These are phyloP conservation scores for Phalaenopsis hybrid DNA, from an alignment of 116 monocot species.

Conservation along the genomic window DNA sequence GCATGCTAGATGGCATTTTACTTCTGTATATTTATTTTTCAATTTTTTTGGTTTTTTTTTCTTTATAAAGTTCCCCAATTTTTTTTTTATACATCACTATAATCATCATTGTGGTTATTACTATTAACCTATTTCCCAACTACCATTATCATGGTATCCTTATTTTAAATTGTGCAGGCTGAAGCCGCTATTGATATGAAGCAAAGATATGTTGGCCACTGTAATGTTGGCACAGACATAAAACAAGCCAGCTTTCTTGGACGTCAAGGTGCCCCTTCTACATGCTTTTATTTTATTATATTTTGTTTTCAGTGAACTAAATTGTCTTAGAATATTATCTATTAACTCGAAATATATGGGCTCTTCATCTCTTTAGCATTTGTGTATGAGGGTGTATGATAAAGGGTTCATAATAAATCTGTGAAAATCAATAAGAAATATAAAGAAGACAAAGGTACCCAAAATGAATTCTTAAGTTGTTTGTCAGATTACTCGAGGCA, in stretches of 20 bases:
- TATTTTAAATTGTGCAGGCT: constrained; percentile 37
- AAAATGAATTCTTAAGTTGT: no score
- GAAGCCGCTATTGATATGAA: constrained; percentile 82
- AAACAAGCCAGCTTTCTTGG: constrained; percentile 98
- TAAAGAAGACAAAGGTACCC: no score
- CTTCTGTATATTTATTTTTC: not conserved
- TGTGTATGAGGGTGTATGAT: not conserved
- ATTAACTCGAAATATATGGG: not conserved
- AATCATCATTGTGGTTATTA: not conserved
- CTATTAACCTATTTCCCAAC: not conserved
- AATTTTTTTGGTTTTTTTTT: not conserved
- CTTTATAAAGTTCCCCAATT: not conserved
- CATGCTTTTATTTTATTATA: not conserved
- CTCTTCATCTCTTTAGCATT: not conserved
- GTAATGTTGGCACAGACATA: constrained; percentile 97
- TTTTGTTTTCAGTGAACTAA: not conserved
- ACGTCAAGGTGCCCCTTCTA: constrained; percentile 40
- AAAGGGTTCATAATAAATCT: no score
- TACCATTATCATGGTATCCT: not conserved
- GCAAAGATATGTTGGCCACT: constrained; percentile 89
- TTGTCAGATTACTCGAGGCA: no score
- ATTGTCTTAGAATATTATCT: not conserved
- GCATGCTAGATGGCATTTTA: not conserved
- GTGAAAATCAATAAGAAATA: no score
- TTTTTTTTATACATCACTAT: not conserved